These are phyloP conservation scores for Solanum corneliomulleri DNA, from an alignment of 257 asterid genomes.

Conservation along the genomic window DNA sequence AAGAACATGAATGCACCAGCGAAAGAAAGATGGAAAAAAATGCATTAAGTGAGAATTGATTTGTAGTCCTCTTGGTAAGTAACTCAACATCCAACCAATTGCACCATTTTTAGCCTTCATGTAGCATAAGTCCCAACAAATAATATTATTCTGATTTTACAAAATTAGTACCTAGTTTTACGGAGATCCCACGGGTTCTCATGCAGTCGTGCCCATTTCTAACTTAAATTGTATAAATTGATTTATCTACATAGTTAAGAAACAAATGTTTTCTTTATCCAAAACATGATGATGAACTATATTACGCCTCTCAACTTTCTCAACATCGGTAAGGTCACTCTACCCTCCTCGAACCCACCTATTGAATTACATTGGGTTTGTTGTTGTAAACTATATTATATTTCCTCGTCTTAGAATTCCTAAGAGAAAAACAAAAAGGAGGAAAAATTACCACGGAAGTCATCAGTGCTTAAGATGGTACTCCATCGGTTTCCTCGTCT, in stretches of 20 bases:
- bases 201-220: neutral
- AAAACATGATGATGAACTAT: neutral
- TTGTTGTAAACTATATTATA: neutral
- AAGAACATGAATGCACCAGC: neutral
- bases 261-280: neutral
- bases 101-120: neutral
- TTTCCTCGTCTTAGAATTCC: neutral
- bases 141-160: neutral
- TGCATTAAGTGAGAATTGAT: neutral
- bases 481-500: neutral
- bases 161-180: neutral
- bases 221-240: neutral
- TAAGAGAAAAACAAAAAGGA: neutral
- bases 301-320: neutral
- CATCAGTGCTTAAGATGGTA: neutral
- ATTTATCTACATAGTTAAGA: neutral
- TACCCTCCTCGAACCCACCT: neutral
- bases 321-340: neutral
- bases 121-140: neutral
- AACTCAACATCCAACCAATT: neutral
- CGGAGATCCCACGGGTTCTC: neutral
- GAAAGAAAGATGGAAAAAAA: neutral
- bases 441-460: neutral
- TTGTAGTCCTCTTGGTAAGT: neutral
- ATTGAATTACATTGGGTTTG: neutral